Percentiles rank a stretch among this genome's conserved stretches.
These are phyloP conservation scores for Musa beccarii DNA, from an alignment of 176 grass and related monocot species.

Conservation along the genomic window DNA sequence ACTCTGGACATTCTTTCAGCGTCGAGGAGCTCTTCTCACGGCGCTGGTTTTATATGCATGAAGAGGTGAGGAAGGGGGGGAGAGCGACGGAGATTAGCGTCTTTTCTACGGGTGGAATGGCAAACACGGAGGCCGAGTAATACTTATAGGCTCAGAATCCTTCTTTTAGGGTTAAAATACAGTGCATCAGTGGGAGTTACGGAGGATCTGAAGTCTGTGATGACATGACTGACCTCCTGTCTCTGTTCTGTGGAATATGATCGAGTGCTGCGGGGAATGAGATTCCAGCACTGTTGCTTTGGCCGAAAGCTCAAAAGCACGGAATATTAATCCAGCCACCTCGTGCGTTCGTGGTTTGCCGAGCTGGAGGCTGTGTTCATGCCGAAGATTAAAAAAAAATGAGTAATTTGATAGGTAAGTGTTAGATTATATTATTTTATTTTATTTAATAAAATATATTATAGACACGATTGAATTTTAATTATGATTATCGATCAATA, in stretches of 20 bases:
- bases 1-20: conserved; percentile 9
- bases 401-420: background rate
- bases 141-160: background rate
- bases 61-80: too few relatives aligned
- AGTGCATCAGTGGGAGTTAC: background rate
- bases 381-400: background rate
- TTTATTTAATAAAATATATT: too few relatives aligned
- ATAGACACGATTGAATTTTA: too few relatives aligned
- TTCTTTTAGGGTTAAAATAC: background rate
- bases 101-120: too few relatives aligned
- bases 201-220: background rate
- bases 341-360: background rate
- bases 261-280: background rate
- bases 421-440: background rate
- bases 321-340: background rate
- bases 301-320: background rate
- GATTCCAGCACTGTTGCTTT: background rate
- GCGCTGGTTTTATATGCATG: too few relatives aligned
- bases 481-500: too few relatives aligned
- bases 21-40: background rate
- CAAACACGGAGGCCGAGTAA: background rate
- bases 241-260: background rate
- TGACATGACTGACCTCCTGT: background rate
- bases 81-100: too few relatives aligned
- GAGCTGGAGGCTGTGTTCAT: background rate